These are phyloP conservation scores for Bipolaris zeicola DNA, from an alignment of 2,329 filamentous ascomycete species.

Conservation along the genomic window DNA sequence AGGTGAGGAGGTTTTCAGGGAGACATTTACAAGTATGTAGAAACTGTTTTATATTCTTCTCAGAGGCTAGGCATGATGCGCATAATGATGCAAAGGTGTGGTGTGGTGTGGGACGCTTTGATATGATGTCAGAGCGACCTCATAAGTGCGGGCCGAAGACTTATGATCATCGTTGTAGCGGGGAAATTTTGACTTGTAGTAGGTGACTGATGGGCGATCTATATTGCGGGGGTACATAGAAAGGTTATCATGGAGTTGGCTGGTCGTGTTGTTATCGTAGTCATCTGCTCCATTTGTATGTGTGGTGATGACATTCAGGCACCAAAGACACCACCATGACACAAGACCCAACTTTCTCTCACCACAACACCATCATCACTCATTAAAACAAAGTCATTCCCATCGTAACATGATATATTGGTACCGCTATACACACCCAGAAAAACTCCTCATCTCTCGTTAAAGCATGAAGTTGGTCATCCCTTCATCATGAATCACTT, in stretches of 20 bases:
- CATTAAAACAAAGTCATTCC: neutral
- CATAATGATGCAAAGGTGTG: conserved; percentile 12
- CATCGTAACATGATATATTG: conserved; percentile 6
- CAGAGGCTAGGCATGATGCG: neutral
- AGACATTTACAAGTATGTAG: neutral
- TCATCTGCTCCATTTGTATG: neutral
- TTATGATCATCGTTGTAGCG: neutral
- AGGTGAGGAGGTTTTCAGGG: neutral
- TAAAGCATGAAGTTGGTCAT: conserved; percentile 11
- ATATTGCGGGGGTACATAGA: neutral
- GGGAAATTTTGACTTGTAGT: neutral
- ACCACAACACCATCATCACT: neutral
- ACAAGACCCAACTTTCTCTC: neutral
- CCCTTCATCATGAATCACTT: conserved; percentile 12
- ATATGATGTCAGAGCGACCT: conserved; percentile 29
- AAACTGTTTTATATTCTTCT: neutral
- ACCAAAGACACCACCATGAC: neutral
- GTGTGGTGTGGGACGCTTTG: conserved; percentile 10
- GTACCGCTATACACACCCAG: neutral
- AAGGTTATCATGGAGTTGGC: neutral
- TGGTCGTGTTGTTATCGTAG: conserved; percentile 1
- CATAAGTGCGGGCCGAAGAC: conserved; percentile 14
- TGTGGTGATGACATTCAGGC: conserved; percentile 2
- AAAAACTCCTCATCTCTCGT: conserved; percentile 12
- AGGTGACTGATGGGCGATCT: neutral